Evolutionary conservation across 495 filamentous ascomycete species (phyloP).

Genomic region (Daldinia caldariorum): DNA sequence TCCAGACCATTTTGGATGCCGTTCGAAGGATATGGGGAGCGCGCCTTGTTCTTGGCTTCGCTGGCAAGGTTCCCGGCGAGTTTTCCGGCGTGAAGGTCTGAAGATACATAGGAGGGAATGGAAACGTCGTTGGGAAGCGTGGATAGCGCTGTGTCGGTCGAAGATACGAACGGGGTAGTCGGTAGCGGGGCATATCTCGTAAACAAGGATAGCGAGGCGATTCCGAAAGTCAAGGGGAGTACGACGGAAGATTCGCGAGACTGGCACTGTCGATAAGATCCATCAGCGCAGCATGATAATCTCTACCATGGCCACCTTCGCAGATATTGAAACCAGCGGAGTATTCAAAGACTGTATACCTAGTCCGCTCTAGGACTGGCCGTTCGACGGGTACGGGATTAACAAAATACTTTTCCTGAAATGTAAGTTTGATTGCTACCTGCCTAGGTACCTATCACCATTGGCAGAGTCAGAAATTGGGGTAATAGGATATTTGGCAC

Average conservation of each 20-base stretch:
- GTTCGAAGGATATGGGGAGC: conserved; percentile 24
- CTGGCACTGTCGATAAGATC: conserved; percentile 17
- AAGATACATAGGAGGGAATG: not conserved
- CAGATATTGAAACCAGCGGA: conserved; percentile 17
- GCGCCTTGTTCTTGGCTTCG: conserved; percentile 28
- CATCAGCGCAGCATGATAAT: conserved; percentile 7
- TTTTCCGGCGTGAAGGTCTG: conserved; percentile 7
- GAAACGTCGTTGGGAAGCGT: not conserved
- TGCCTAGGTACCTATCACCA: not conserved
- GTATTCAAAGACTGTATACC: conserved; percentile 10
- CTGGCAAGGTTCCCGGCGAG: conserved; percentile 21
- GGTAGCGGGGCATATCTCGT: conserved; percentile 25
- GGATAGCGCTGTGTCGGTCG: conserved; percentile 9
- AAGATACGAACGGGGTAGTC: conserved; percentile 14
- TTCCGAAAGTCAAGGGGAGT: conserved; percentile 12
- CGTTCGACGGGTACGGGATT: not conserved
- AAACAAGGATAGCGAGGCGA: conserved; percentile 6
- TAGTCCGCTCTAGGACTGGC: not conserved
- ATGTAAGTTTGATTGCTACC: not conserved
- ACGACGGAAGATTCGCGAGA: conserved; percentile 24
- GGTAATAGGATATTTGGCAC: not conserved
- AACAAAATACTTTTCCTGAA: not conserved
- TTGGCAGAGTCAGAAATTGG: not conserved
- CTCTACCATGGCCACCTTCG: conserved; percentile 11
- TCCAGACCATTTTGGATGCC: conserved; percentile 1